These are phyloP conservation scores for Phytophthora pseudosyringae DNA, from an alignment of 352 stramenopile genomes.

Conservation along the genomic window DNA sequence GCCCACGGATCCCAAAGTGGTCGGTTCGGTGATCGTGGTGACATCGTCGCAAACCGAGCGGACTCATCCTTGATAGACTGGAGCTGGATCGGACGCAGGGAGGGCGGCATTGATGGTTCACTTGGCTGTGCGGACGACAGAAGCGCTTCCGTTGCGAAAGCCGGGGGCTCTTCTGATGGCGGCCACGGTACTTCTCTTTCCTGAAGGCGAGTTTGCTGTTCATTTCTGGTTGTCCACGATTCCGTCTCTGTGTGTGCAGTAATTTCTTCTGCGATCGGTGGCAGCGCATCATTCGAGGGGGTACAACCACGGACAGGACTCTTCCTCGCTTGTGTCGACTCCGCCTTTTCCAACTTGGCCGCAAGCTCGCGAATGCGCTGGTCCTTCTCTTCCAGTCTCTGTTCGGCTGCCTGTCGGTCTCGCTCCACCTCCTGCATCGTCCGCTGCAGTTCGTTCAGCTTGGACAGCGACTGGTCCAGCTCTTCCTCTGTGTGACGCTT, in stretches of 20 bases:
- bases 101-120: background rate
- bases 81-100: slow-evolving; percentile 1
- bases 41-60: slow-evolving; percentile 15
- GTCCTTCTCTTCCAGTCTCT: slow-evolving; percentile 44
- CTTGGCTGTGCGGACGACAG: background rate
- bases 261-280: slow-evolving; percentile 12
- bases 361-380: slow-evolving; percentile 37
- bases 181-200: too few relatives aligned
- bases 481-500: slow-evolving; percentile 55
- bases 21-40: slow-evolving; percentile 24
- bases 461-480: slow-evolving; percentile 35
- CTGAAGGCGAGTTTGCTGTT: background rate
- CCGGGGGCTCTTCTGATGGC: background rate
- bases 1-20: slow-evolving; percentile 49
- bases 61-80: slow-evolving; percentile 16
- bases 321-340: slow-evolving; percentile 17
- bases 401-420: slow-evolving; percentile 24
- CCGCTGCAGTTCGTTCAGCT: slow-evolving; percentile 23
- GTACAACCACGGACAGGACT: background rate
- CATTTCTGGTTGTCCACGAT: background rate
- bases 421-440: slow-evolving; percentile 31
- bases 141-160: slow-evolving; percentile 6
- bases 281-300: background rate
- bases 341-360: slow-evolving; percentile 33
- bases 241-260: background rate